Evolutionary conservation across 306 rosid genomes (phyloP).

Genomic region (Luffa aegyptiaca): DNA sequence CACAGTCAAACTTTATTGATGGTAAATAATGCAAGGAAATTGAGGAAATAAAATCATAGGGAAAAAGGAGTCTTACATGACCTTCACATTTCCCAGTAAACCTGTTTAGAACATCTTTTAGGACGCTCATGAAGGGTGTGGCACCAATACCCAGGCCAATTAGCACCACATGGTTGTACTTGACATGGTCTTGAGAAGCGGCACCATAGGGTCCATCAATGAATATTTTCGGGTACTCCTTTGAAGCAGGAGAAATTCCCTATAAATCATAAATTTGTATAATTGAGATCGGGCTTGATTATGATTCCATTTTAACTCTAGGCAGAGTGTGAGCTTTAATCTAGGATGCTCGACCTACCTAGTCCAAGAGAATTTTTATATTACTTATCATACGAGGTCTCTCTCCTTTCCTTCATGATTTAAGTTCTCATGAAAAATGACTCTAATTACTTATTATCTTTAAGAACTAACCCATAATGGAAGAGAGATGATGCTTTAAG

Average conservation of each 20-base stretch:
- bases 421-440: not conserved
- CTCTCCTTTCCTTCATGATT: not conserved
- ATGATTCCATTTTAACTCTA: not conserved
- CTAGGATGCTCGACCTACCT: not conserved
- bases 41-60: not conserved
- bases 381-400: not conserved
- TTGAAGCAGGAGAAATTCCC: conserved; percentile 32
- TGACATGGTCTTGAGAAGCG: conserved; percentile 79
- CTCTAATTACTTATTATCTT: not conserved
- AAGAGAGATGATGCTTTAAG: not conserved
- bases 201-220: conserved; percentile 89
- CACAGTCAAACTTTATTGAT: not conserved
- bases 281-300: not conserved
- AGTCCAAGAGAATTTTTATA: not conserved
- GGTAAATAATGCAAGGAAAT: conserved; percentile 22
- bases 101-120: conserved; percentile 50
- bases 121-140: conserved; percentile 87
- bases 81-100: not conserved
- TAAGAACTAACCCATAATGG: not conserved
- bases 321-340: not conserved
- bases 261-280: conserved; percentile 14
- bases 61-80: conserved; percentile 11
- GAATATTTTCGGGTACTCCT: conserved; percentile 53
- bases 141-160: conserved; percentile 91
- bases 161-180: conserved; percentile 59